Conservation (phyloP, 345 rosid genomes). For the Ceriops tagal region DNA sequence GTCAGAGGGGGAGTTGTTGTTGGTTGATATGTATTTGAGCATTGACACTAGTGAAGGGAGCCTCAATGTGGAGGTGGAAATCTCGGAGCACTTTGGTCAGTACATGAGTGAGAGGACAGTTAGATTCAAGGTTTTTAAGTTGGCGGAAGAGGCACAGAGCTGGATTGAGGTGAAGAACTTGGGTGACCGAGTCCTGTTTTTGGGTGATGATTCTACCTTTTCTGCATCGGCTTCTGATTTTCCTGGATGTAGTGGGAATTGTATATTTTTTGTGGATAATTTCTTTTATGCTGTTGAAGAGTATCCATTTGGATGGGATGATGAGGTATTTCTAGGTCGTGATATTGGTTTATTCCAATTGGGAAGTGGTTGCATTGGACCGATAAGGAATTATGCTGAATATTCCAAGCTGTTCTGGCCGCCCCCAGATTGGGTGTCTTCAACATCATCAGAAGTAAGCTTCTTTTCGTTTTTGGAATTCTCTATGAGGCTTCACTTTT, state of each 20-base stretch:
- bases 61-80: conserved; percentile 27
- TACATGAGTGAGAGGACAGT: conserved; percentile 70
- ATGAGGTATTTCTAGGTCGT: conserved; percentile 25
- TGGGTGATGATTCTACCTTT: conserved; percentile 84
- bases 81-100: conserved; percentile 32
- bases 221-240: conserved; percentile 54
- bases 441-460: conserved; percentile 48
- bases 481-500: not conserved
- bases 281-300: conserved; percentile 41
- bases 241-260: conserved; percentile 47
- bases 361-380: conserved; percentile 46
- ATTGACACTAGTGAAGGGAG: conserved; percentile 47
- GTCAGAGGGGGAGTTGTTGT: conserved; percentile 60
- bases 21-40: conserved; percentile 80
- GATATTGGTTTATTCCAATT: conserved; percentile 68
- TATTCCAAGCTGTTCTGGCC: conserved; percentile 79
- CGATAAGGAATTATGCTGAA: conserved; percentile 41
- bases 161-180: conserved; percentile 60
- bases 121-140: conserved; percentile 57
- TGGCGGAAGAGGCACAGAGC: conserved; percentile 37
- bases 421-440: conserved; percentile 66
- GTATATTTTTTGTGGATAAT: conserved; percentile 57
- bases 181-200: conserved; percentile 58
- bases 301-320: conserved; percentile 13
- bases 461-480: not conserved